Evolutionary conservation across 2,329 filamentous ascomycete genomes (phyloP).

Genomic region (Colletotrichum echinochloae): DNA sequence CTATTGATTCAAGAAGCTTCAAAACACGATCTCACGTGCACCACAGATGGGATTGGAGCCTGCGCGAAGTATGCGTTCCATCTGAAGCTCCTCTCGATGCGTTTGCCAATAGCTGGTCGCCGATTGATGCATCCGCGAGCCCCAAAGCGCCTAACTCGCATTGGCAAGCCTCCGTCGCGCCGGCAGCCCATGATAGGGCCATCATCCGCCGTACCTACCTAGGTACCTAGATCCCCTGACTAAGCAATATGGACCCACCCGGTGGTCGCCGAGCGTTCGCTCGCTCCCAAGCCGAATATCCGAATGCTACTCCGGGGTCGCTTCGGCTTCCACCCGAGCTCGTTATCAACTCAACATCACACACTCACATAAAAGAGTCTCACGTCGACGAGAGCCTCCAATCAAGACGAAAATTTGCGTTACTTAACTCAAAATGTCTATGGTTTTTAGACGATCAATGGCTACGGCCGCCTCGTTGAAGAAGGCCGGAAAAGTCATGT

Average conservation of each 20-base stretch:
- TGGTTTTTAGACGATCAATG: slow-evolving; percentile 51
- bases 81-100: neutral
- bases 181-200: neutral
- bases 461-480: slow-evolving; percentile 61
- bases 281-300: slow-evolving; percentile 24
- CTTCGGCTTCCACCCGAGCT: slow-evolving; percentile 15
- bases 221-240: neutral
- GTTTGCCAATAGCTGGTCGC: neutral
- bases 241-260: neutral
- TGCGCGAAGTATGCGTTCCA: neutral
- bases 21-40: neutral
- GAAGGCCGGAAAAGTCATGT: slow-evolving; percentile 81
- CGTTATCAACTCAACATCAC: neutral
- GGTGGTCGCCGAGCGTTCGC: slow-evolving; percentile 14
- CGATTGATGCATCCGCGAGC: slow-evolving; percentile 4
- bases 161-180: slow-evolving; percentile 15
- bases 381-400: neutral
- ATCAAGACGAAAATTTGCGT: neutral
- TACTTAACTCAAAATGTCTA: slow-evolving; percentile 45
- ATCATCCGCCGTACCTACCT: too few species aligned
- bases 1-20: neutral
- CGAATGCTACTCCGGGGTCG: slow-evolving; percentile 33
- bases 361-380: neutral
- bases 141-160: slow-evolving; percentile 2
- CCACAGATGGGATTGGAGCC: neutral